Conservation (phyloP, 106 monocot genomes). For the Allium fistulosum region DNA sequence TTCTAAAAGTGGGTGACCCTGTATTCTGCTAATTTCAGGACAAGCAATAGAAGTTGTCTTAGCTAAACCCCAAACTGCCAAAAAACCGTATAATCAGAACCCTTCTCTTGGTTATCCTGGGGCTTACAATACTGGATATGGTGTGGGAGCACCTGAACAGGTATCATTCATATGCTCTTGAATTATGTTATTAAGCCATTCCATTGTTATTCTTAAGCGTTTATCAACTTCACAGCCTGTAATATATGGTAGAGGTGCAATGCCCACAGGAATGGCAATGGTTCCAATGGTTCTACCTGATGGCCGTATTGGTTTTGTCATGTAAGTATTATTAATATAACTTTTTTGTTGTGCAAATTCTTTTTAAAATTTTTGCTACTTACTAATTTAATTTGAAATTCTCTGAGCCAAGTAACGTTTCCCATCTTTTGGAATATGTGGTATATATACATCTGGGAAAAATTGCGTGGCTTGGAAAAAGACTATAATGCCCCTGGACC, state of each 20-base stretch:
- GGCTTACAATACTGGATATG: constrained; percentile 54
- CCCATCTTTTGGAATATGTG: too few species aligned
- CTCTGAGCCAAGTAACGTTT: too few species aligned
- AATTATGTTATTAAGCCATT: too few species aligned
- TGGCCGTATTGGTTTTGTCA: constrained; percentile 89
- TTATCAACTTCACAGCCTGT: constrained; percentile 56
- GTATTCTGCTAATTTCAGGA: constrained; percentile 28
- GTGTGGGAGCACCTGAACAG: constrained; percentile 59
- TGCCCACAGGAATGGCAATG: constrained; percentile 95
- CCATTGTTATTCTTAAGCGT: background rate
- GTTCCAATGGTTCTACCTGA: constrained; percentile 97
- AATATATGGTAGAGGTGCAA: constrained; percentile 95
- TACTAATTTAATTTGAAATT: background rate
- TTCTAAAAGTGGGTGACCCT: too few species aligned
- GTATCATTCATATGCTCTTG: constrained; percentile 16
- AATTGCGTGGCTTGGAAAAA: too few species aligned
- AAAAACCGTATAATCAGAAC: constrained; percentile 49
- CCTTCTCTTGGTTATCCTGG: constrained; percentile 51
- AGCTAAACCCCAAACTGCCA: constrained; percentile 81
- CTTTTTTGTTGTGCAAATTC: background rate
- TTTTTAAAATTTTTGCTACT: background rate
- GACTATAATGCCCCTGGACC: too few species aligned
- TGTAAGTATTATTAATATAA: constrained; percentile 41
- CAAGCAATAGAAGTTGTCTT: constrained; percentile 72
- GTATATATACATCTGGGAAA: too few species aligned